Conservation (phyloP, 2,329 filamentous ascomycete species). For the Talaromyces sp. region DNA sequence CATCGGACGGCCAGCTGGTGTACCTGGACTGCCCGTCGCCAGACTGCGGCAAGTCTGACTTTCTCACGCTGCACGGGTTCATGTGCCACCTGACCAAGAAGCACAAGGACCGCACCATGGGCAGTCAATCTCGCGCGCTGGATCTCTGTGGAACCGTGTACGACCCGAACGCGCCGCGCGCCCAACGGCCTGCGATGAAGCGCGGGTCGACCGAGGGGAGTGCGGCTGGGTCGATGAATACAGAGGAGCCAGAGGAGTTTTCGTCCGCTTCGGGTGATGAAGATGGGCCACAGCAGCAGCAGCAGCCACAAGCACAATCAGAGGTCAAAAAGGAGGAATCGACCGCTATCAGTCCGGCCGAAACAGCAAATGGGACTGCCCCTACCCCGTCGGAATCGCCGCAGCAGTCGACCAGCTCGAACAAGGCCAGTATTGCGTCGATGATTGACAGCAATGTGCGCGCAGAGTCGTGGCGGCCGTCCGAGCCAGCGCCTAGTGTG, state of each 20-base stretch:
- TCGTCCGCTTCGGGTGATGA: conserved; percentile 8
- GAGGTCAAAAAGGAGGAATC: conserved; percentile 4
- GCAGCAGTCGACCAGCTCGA: conserved; percentile 21
- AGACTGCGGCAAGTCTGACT: conserved; percentile 36
- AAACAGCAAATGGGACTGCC: neutral
- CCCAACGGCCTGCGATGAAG: conserved; percentile 24
- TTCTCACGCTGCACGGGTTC: conserved; percentile 37
- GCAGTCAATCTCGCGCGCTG: conserved; percentile 36
- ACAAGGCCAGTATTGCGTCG: conserved; percentile 35
- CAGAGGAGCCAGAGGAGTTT: conserved; percentile 25
- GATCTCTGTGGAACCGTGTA: conserved; percentile 35
- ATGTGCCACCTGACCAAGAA: conserved; percentile 40
- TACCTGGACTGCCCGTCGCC: conserved; percentile 35
- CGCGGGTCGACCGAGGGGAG: conserved; percentile 33
- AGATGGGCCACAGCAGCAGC: neutral
- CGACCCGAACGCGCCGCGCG: conserved; percentile 32
- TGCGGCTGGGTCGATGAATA: conserved; percentile 23
- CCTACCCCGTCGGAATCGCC: neutral
- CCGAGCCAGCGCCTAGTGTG: neutral
- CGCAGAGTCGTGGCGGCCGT: neutral
- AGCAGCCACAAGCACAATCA: neutral
- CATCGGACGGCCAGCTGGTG: conserved; percentile 33
- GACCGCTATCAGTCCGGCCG: neutral
- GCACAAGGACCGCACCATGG: conserved; percentile 36
- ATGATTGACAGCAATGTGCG: conserved; percentile 32